Evolutionary conservation across 1,139 yeast genomes (phyloP).

Genomic region (Zygosaccharomyces sapae): DNA sequence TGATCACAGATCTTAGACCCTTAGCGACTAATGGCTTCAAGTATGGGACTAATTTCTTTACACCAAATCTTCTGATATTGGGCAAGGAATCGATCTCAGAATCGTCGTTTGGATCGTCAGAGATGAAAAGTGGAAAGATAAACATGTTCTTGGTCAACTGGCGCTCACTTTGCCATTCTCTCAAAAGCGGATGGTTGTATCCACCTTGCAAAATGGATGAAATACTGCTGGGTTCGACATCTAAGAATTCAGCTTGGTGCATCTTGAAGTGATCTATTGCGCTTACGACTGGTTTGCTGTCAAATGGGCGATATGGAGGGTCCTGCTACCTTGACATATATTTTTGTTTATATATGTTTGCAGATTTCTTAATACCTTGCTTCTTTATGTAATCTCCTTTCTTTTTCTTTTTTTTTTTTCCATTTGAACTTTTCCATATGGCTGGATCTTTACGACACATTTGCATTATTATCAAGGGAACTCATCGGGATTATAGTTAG

Average conservation of each 20-base stretch:
- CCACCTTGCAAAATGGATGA: conserved; percentile 91
- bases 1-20: conserved; percentile 79
- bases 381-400: not conserved
- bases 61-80: conserved; percentile 81
- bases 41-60: conserved; percentile 71
- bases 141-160: conserved; percentile 84
- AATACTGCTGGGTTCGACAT: conserved; percentile 54
- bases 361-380: not conserved
- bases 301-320: not conserved
- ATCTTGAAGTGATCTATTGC: conserved; percentile 10
- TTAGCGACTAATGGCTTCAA: conserved; percentile 66
- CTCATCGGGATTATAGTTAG: not conserved
- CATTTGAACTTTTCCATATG: not conserved
- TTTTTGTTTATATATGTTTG: not conserved
- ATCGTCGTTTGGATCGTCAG: conserved; percentile 81
- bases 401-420: not conserved
- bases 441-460: not conserved
- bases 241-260: conserved; percentile 68
- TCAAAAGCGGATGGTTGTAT: conserved; percentile 79
- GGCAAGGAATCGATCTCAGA: conserved; percentile 72
- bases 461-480: not conserved
- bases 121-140: conserved; percentile 84
- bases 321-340: not conserved
- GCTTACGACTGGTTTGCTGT: no score
- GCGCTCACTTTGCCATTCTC: conserved; percentile 88